Conservation (phyloP, 495 filamentous ascomycete species). For the Sabuloglossum arenarium region DNA sequence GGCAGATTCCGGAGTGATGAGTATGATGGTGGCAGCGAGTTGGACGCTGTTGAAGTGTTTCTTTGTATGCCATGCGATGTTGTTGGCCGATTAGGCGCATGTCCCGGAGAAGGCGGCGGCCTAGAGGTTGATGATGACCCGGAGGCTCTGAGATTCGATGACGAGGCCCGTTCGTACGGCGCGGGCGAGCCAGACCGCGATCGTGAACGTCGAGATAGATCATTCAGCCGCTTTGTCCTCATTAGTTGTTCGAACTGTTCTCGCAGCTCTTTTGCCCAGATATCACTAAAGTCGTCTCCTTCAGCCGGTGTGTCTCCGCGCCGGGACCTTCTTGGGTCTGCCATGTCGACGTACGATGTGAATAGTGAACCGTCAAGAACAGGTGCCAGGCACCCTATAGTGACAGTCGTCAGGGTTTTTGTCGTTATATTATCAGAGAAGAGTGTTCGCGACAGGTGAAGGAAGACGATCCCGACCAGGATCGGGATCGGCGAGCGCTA, state of each 20-base stretch:
- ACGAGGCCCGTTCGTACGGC: conserved; percentile 24
- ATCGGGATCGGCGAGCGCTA: not conserved
- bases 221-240: conserved; percentile 56
- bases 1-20: conserved; percentile 53
- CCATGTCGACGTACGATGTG: conserved; percentile 6
- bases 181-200: conserved; percentile 28
- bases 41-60: conserved; percentile 13
- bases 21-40: conserved; percentile 34
- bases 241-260: conserved; percentile 58
- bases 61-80: conserved; percentile 20
- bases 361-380: not conserved
- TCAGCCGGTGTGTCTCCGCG: conserved; percentile 9
- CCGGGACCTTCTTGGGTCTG: conserved; percentile 8
- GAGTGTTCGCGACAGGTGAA: not conserved
- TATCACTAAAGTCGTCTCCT: not conserved
- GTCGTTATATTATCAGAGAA: not conserved
- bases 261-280: conserved; percentile 25
- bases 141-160: conserved; percentile 17
- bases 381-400: not conserved
- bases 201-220: conserved; percentile 35
- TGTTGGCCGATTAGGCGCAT: conserved; percentile 16
- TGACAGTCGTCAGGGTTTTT: not conserved
- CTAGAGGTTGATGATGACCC: conserved; percentile 18
- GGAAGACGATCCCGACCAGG: not conserved
- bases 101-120: conserved; percentile 15